Conservation (phyloP, 2,329 filamentous ascomycete species). For the Fusarium sp. region DNA sequence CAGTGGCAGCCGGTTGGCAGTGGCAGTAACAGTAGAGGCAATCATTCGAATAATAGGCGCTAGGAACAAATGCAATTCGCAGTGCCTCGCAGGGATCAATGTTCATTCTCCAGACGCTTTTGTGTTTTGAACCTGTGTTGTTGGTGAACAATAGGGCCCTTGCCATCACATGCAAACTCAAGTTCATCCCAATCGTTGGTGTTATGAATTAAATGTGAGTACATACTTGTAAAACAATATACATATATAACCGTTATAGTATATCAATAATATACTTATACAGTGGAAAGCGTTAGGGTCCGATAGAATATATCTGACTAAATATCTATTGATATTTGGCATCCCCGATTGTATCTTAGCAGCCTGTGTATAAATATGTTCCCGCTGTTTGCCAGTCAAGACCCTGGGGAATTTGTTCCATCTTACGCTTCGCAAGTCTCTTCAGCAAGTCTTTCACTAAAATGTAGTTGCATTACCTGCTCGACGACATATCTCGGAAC, state of each 20-base stretch:
- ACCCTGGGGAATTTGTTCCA: background rate
- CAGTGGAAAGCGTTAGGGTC: background rate
- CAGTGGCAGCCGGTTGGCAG: conserved; percentile 3
- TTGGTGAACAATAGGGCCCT: background rate
- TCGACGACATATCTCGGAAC: background rate
- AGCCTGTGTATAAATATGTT: background rate
- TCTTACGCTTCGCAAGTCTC: background rate
- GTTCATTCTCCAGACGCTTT: background rate
- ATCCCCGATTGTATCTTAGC: background rate
- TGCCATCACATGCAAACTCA: background rate
- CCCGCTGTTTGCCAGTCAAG: background rate
- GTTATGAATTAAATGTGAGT: background rate
- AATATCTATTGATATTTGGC: too few relatives aligned
- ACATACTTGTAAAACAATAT: background rate
- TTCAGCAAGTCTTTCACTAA: background rate
- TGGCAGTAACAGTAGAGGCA: background rate
- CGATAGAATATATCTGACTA: background rate
- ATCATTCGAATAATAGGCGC: background rate
- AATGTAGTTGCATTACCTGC: background rate
- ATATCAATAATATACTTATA: background rate
- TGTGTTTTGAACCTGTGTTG: background rate
- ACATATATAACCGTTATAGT: too few relatives aligned
- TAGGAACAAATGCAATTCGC: background rate
- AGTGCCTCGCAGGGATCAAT: background rate
- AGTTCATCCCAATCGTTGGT: background rate